A percentile compares a stretch with the other conserved stretches of the same genome.
Evolutionary conservation across 2,329 filamentous ascomycete species (phyloP).

Genomic region (Aspergillus aculeatinus): DNA sequence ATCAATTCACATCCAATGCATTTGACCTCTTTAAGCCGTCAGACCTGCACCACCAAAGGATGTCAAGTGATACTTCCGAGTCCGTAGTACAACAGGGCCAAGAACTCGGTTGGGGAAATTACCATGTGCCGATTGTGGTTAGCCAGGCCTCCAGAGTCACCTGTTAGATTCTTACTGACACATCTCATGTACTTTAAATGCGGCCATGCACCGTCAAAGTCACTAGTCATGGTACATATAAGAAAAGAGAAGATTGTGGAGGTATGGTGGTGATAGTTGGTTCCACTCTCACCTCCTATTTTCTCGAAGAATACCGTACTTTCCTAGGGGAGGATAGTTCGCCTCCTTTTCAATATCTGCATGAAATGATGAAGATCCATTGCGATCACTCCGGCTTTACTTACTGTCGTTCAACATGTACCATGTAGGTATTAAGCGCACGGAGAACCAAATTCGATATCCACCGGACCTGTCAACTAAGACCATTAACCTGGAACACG

Average conservation of each 20-base stretch:
- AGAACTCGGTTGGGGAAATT: neutral
- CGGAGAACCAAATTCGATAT: neutral
- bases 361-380: too few relatives aligned
- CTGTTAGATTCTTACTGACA: neutral
- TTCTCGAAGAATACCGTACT: neutral
- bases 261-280: neutral
- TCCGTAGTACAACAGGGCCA: too few relatives aligned
- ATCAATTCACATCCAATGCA: too few relatives aligned
- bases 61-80: too few relatives aligned
- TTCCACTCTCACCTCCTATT: neutral
- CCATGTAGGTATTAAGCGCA: too few relatives aligned
- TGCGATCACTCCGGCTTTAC: too few relatives aligned
- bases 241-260: neutral
- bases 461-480: neutral
- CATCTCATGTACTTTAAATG: neutral
- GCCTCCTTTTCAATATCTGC: neutral
- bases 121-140: neutral
- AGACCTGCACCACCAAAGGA: too few relatives aligned
- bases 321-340: too few relatives aligned
- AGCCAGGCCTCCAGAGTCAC: neutral
- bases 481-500: neutral
- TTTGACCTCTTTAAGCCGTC: too few relatives aligned
- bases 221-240: neutral
- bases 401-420: too few relatives aligned
- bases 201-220: neutral